phyloP scores from a whole-genome alignment of 768 basidiomycete species.

The Tylopilus vinaceipallidus region DNA sequence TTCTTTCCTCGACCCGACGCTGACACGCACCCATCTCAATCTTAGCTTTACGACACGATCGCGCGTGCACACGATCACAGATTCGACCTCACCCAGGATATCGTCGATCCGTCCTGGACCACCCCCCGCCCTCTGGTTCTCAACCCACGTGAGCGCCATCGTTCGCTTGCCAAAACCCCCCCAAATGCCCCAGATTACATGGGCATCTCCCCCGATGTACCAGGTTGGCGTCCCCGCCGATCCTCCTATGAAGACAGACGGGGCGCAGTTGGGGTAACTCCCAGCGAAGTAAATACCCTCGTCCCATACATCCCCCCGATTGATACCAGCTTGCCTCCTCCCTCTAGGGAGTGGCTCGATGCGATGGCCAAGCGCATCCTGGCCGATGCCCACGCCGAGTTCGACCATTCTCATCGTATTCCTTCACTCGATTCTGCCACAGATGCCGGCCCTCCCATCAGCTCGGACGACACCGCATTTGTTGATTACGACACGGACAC shows the following conservation, averaged over 20 bases:
- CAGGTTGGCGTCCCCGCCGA: conserved; percentile 26
- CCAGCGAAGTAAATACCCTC: conserved; percentile 28
- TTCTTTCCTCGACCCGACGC: background rate
- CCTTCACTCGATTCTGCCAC: too few species aligned
- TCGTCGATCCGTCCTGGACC: conserved; percentile 13
- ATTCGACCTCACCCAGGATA: conserved; percentile 8
- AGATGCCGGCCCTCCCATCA: too few species aligned
- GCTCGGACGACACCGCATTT: conserved; percentile 13
- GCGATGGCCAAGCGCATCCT: conserved; percentile 13
- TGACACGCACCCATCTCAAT: conserved; percentile 1
- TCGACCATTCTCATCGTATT: background rate
- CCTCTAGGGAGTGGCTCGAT: conserved; percentile 19
- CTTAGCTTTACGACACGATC: conserved; percentile 31
- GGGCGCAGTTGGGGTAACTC: conserved; percentile 21
- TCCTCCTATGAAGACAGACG: conserved; percentile 26
- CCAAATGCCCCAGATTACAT: conserved; percentile 22
- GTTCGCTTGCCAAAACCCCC: conserved; percentile 10
- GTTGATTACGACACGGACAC: conserved; percentile 24
- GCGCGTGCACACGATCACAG: conserved; percentile 27
- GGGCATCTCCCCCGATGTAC: conserved; percentile 21
- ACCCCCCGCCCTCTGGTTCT: conserved; percentile 10
- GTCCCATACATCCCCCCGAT: conserved; percentile 24
- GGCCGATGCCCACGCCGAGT: conserved; percentile 15
- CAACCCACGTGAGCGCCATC: conserved; percentile 16
- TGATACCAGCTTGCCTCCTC: conserved; percentile 18